Evolutionary conservation across 169 alveolate genomes (phyloP).

Genomic region (Cryptosporidium parvum): DNA sequence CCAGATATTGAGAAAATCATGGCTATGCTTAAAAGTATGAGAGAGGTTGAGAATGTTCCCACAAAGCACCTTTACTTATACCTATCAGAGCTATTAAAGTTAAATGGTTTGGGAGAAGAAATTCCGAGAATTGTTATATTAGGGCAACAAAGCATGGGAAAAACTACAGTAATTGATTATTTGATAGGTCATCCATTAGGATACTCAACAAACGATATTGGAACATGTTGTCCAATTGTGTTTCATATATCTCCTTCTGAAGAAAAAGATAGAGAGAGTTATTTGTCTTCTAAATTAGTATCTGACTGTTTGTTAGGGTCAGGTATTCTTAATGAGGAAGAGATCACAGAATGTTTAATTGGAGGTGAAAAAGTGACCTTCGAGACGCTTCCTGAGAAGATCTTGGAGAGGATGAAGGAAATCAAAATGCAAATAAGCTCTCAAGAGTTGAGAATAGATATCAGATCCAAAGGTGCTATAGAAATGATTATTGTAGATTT

Average conservation of each 20-base stretch:
- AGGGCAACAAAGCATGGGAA: constrained; percentile 93
- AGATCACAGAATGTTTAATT: constrained; percentile 6
- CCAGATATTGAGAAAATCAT: neutral
- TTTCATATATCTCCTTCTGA: neutral
- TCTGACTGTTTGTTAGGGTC: neutral
- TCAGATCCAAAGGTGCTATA: neutral
- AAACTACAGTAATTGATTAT: constrained; percentile 89
- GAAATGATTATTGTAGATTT: constrained; percentile 86
- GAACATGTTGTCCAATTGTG: constrained; percentile 91
- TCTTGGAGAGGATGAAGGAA: neutral
- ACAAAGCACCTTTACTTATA: constrained; percentile 79
- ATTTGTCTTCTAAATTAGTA: neutral
- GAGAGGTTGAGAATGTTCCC: neutral
- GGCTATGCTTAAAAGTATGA: neutral
- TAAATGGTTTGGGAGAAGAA: constrained; percentile 88
- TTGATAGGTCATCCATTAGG: constrained; percentile 93
- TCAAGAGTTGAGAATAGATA: neutral
- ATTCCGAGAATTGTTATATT: constrained; percentile 91
- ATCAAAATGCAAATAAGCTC: neutral
- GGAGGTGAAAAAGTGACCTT: neutral
- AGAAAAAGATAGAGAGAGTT: neutral
- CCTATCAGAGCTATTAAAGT: constrained; percentile 86
- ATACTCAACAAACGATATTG: constrained; percentile 89
- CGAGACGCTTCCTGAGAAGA: neutral
- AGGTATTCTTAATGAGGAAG: neutral